These are phyloP conservation scores for Cercospora sp. DNA, from an alignment of 2,329 filamentous ascomycete genomes.

Conservation along the genomic window DNA sequence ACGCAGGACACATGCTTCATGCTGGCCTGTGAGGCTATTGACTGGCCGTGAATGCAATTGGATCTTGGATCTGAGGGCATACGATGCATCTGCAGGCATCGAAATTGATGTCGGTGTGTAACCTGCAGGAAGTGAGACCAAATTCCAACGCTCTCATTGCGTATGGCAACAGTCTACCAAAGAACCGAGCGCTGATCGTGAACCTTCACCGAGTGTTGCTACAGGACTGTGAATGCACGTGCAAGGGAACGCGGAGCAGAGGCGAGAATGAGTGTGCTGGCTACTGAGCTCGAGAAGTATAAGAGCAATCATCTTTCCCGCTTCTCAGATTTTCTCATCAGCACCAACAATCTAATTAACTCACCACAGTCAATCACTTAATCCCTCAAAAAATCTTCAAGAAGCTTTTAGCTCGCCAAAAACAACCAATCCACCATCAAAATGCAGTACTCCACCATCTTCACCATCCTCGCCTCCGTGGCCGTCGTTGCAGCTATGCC, in stretches of 20 bases:
- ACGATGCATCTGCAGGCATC: background rate
- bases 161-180: background rate
- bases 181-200: background rate
- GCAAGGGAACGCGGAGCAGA: background rate
- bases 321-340: conserved; percentile 15
- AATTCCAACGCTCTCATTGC: background rate
- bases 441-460: conserved; percentile 27
- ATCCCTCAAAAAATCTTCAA: conserved; percentile 13
- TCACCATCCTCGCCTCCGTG: conserved; percentile 23
- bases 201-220: background rate
- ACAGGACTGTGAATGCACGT: background rate
- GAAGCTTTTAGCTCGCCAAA: conserved; percentile 13
- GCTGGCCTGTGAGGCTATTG: background rate
- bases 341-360: conserved; percentile 20
- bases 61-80: background rate
- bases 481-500: conserved; percentile 16
- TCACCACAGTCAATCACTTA: conserved; percentile 16
- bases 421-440: conserved; percentile 18
- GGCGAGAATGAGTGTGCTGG: background rate
- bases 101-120: background rate
- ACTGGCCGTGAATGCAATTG: background rate
- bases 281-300: conserved; percentile 13
- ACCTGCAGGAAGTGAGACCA: background rate
- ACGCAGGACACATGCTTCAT: background rate
- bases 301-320: conserved; percentile 17